Evolutionary conservation across 768 basidiomycete genomes (phyloP).

Genomic region (Coprinopsis sp.): DNA sequence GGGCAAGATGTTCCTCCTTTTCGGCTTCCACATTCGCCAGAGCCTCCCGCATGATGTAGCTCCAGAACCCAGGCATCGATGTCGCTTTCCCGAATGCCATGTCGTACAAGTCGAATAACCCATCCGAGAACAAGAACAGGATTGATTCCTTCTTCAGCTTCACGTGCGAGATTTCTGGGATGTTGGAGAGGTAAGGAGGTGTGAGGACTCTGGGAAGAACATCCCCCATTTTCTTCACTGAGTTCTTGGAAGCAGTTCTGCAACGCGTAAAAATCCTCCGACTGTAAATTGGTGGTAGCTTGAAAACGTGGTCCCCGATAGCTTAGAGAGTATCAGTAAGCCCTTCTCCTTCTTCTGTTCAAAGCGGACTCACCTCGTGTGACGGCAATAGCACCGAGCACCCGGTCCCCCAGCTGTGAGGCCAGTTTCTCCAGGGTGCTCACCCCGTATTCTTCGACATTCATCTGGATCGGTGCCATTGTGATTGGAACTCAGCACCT

Average conservation of each 20-base stretch:
- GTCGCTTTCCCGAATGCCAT: slow-evolving; percentile 25
- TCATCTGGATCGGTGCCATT: slow-evolving; percentile 44
- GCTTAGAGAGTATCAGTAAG: slow-evolving; percentile 26
- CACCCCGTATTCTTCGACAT: slow-evolving; percentile 32
- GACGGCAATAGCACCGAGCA: slow-evolving; percentile 52
- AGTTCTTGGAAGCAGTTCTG: slow-evolving; percentile 31
- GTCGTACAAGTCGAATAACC: slow-evolving; percentile 43
- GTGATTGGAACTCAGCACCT: slow-evolving; percentile 43
- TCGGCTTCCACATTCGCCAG: slow-evolving; percentile 8
- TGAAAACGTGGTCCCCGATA: slow-evolving; percentile 51
- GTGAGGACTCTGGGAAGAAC: slow-evolving; percentile 43
- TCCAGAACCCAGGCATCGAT: slow-evolving; percentile 31
- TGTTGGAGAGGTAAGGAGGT: slow-evolving; percentile 49
- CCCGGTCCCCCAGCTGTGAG: slow-evolving; percentile 40
- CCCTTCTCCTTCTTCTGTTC: not conserved
- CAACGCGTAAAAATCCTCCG: slow-evolving; percentile 41
- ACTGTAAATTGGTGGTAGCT: slow-evolving; percentile 46
- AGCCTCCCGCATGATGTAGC: slow-evolving; percentile 24
- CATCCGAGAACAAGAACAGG: slow-evolving; percentile 51
- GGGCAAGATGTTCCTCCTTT: slow-evolving; percentile 28
- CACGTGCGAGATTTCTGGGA: slow-evolving; percentile 39
- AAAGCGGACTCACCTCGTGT: slow-evolving; percentile 41
- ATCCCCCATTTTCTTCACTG: slow-evolving; percentile 31
- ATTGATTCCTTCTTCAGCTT: slow-evolving; percentile 22
- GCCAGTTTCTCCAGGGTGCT: slow-evolving; percentile 46